phyloP scores from a whole-genome alignment of 768 basidiomycete genomes.

The Clavaria fumosa region DNA sequence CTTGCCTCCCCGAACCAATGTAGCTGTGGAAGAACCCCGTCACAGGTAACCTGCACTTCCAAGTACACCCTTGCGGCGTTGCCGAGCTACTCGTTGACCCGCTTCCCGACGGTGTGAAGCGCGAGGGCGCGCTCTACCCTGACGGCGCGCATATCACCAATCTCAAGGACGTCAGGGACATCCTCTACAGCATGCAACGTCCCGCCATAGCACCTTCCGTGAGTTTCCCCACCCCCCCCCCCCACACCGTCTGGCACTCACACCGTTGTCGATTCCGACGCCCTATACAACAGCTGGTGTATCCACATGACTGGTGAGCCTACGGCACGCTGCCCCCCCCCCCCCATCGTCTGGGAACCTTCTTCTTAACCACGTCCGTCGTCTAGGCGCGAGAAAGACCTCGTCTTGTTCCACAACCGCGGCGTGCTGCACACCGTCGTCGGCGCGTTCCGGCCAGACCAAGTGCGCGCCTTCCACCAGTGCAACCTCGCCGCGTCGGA shows the following conservation, averaged over 20 bases:
- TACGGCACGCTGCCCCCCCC: too few species aligned
- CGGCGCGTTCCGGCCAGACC: conserved; percentile 52
- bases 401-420: conserved; percentile 79
- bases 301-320: conserved; percentile 72
- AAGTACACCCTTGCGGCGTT: conserved; percentile 77
- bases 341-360: too few species aligned
- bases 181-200: conserved; percentile 77
- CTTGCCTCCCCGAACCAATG: conserved; percentile 1
- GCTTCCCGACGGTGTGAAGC: conserved; percentile 42
- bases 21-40: conserved; percentile 89
- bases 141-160: conserved; percentile 68
- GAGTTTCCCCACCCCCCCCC: too few species aligned
- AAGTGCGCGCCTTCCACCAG: conserved; percentile 68
- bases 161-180: conserved; percentile 50
- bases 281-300: conserved; percentile 39
- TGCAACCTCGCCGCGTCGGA: conserved; percentile 78
- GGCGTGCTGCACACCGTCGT: conserved; percentile 70
- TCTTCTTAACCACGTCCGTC: too few species aligned
- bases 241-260: too few species aligned
- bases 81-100: conserved; percentile 57
- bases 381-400: conserved; percentile 37
- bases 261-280: neutral
- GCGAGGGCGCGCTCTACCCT: conserved; percentile 61
- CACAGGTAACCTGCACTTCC: conserved; percentile 69
- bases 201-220: conserved; percentile 76